Percentiles rank a stretch among this genome's conserved stretches.
These are phyloP conservation scores for Echeveria elegans DNA, from an alignment of 164 flowering plant species.

Conservation along the genomic window DNA sequence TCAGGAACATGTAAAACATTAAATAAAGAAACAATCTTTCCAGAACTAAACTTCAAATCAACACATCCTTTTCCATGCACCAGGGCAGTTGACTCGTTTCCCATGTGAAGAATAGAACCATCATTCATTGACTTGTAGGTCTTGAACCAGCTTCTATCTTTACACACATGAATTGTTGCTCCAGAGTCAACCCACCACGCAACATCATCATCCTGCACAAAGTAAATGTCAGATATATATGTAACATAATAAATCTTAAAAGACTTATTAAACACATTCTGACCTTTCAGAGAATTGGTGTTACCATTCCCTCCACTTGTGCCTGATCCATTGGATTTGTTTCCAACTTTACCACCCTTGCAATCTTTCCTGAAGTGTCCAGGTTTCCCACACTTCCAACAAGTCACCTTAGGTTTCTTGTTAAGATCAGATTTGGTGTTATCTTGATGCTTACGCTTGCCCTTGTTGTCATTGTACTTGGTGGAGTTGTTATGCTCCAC, in stretches of 20 bases:
- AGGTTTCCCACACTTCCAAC: too few relatives aligned
- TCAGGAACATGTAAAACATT: slow-evolving; percentile 10
- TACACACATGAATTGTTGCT: slow-evolving; percentile 13
- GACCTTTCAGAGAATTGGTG: too few relatives aligned
- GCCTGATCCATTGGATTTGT: too few relatives aligned
- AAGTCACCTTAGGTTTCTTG: too few relatives aligned
- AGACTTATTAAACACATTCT: too few relatives aligned
- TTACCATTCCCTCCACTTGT: too few relatives aligned
- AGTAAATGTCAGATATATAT: slow-evolving; percentile 5
- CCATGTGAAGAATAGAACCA: background rate
- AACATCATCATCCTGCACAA: background rate
- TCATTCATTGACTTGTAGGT: background rate
- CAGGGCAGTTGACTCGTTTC: background rate
- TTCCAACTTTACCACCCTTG: background rate
- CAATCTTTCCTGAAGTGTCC: too few relatives aligned
- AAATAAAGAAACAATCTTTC: background rate
- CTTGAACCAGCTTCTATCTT: background rate
- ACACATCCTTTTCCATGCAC: background rate
- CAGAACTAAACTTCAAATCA: background rate
- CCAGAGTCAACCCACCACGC: slow-evolving; percentile 13
- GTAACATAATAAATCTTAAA: background rate
- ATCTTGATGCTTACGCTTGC: too few relatives aligned
- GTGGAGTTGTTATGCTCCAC: too few relatives aligned
- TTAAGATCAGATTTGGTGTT: too few relatives aligned
- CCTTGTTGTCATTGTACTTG: too few relatives aligned